phyloP scores from a whole-genome alignment of 179 eudicot species.

The Silene noctiflora region DNA sequence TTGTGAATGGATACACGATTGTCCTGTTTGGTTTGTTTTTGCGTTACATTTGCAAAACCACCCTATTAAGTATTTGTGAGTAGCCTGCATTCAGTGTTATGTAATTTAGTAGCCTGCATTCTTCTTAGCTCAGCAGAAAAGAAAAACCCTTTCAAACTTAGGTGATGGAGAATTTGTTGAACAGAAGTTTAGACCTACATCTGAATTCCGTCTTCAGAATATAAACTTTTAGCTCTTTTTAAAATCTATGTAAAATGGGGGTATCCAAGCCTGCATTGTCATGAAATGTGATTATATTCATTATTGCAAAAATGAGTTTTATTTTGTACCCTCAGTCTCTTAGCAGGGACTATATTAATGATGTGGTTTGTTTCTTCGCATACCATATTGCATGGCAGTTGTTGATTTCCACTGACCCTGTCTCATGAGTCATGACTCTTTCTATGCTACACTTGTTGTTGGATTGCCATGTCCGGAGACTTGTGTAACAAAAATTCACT shows the following conservation, averaged over 20 bases:
- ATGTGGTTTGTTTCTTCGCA: too few relatives aligned
- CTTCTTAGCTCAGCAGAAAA: not conserved
- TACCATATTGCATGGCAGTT: too few relatives aligned
- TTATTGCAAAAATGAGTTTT: too few relatives aligned
- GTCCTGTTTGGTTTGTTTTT: not conserved
- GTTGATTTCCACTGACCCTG: too few relatives aligned
- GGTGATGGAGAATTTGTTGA: not conserved
- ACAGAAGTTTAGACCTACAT: not conserved
- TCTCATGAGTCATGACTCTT: too few relatives aligned
- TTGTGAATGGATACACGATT: not conserved
- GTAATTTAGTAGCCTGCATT: not conserved
- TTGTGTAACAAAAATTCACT: not conserved
- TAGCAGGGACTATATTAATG: too few relatives aligned
- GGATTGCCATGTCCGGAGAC: not conserved
- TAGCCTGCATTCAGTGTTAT: too few relatives aligned
- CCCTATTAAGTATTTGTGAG: not conserved
- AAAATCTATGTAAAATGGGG: not conserved
- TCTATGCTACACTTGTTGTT: not conserved
- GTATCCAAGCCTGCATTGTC: not conserved
- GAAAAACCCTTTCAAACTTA: not conserved
- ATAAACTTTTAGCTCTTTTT: not conserved
- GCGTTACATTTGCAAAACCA: not conserved
- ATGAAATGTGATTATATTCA: not conserved
- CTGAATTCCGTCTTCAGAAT: not conserved
- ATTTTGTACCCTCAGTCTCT: too few relatives aligned